These are phyloP conservation scores for Gyrodon lividus DNA, from an alignment of 768 basidiomycete species.

Conservation along the genomic window DNA sequence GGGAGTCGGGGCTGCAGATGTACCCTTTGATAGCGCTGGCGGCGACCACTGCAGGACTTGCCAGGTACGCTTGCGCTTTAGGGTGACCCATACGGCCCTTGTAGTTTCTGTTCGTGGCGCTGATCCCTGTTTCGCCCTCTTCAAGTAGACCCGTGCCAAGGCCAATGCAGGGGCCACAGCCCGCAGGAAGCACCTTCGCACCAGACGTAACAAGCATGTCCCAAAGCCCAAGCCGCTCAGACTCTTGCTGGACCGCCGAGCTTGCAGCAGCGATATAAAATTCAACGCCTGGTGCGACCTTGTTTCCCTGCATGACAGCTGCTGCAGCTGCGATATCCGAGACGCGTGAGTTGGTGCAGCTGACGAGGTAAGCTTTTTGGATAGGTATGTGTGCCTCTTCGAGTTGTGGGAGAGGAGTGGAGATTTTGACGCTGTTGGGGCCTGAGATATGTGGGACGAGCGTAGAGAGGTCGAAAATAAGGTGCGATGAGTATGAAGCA, in stretches of 20 bases:
- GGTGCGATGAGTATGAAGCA: constrained; percentile 82
- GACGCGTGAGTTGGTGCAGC: constrained; percentile 95
- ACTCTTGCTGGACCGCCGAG: constrained; percentile 86
- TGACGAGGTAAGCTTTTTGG: constrained; percentile 97
- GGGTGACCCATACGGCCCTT: constrained; percentile 99
- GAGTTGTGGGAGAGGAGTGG: constrained; percentile 88
- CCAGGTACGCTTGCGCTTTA: constrained; percentile 92
- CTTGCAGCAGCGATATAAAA: constrained; percentile 98
- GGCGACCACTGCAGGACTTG: constrained; percentile 95
- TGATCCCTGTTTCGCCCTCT: constrained; percentile 94
- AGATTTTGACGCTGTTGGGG: constrained; percentile 96
- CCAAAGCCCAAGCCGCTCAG: constrained; percentile 88
- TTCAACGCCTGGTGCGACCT: constrained; percentile 84
- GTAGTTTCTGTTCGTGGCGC: constrained; percentile 98
- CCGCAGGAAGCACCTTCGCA: constrained; percentile 89
- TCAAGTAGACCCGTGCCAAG: constrained; percentile 90
- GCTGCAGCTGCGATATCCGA: constrained; percentile 95
- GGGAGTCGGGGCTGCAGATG: constrained; percentile 78
- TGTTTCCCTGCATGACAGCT: constrained; percentile 77
- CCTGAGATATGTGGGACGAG: constrained; percentile 96
- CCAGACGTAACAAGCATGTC: constrained; percentile 81
- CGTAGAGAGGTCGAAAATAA: constrained; percentile 89
- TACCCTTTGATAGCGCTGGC: constrained; percentile 92
- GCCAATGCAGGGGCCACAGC: constrained; percentile 98
- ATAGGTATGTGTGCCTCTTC: constrained; percentile 73